Base-by-base conservation (phyloP, 192 early-diverging fungal genomes). In the Backusella morwellensis region DNA sequence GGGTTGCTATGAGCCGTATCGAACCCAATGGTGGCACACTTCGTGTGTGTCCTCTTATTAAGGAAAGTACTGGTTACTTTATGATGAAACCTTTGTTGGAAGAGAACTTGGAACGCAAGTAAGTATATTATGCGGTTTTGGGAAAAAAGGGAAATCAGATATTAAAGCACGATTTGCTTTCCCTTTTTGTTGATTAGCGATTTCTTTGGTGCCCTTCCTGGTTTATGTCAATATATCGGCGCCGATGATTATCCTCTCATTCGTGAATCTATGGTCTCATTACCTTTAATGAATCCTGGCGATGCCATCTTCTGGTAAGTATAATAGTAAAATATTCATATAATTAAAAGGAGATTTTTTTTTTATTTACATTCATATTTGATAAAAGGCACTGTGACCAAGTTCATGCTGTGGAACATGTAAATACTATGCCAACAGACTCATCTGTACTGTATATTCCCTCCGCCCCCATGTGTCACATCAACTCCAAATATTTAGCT, bases 381-480 rank as follows among this genome's bases (percentile, higher is more conserved):
- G 14, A 44, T 19, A 34, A 26, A 2, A 72, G 71, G 71, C 75
- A 77, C 32, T 66, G 75, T 52, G 81, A 82, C 73, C 67, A 50
- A 32, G 81, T 79, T 6, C 81, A 82, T 72, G 73, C 76, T 42
- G 76, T 82, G 1, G 81, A 82, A 47, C 42, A 9, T 21, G 59
- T 56, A 44, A 75, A 74, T 52, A 36, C 54, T 36, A 75, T 70
- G 14, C 35, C 35, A 47, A 75, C 50, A 12, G 81, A 82, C 69
- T 75, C 77, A 52, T 78, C 77, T 1, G 76, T 82, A 14, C 70
- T 82, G 17, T 82, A 82, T 44, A 78, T 82, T 35, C 81, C 81
- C 0, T 77, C 77, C 11, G 66, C 70, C 14, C 81, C 81, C 5
- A 35, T 82, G 6, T 82, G 76, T 56, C 56, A 70, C n/a, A 63